Percentiles rank a stretch among this genome's conserved stretches.
phyloP scores from a whole-genome alignment of 2,329 filamentous ascomycete species.

The Colletotrichum camelliae region DNA sequence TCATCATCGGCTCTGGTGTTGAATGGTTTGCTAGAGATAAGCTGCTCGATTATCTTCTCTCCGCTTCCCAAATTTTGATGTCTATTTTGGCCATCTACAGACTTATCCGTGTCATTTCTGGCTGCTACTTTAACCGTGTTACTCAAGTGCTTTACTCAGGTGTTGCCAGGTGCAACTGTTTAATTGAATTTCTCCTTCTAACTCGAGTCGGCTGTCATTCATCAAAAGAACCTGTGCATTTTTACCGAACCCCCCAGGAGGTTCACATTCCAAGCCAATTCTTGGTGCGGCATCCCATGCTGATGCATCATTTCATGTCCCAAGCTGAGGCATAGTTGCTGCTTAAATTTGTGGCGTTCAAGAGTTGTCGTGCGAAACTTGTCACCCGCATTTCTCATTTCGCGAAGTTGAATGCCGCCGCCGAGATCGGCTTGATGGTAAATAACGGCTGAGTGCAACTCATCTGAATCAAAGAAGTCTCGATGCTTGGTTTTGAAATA shows the following conservation, averaged over 20 bases:
- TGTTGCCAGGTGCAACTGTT: not conserved
- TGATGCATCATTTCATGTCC: not conserved
- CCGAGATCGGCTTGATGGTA: not conserved
- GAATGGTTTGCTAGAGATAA: not conserved
- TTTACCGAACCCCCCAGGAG: not conserved
- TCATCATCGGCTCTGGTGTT: not conserved
- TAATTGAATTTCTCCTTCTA: not conserved
- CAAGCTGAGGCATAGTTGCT: not conserved
- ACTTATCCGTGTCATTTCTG: not conserved
- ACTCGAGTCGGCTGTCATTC: not conserved
- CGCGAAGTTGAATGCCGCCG: not conserved
- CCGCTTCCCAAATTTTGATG: not conserved
- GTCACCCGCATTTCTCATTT: not conserved
- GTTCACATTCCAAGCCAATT: not conserved
- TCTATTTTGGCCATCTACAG: not conserved
- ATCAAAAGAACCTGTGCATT: not conserved
- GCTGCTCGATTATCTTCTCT: not conserved
- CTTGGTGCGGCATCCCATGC: not conserved
- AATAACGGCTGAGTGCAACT: not conserved
- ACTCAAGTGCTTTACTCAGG: not conserved
- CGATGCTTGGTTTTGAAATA: not conserved
- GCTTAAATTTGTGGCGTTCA: not conserved
- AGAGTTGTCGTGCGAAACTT: not conserved
- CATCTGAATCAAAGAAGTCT: too few relatives aligned
- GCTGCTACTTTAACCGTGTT: not conserved